Base-by-base conservation (phyloP, 495 filamentous ascomycete species). In the Penicillium goetzii region DNA sequence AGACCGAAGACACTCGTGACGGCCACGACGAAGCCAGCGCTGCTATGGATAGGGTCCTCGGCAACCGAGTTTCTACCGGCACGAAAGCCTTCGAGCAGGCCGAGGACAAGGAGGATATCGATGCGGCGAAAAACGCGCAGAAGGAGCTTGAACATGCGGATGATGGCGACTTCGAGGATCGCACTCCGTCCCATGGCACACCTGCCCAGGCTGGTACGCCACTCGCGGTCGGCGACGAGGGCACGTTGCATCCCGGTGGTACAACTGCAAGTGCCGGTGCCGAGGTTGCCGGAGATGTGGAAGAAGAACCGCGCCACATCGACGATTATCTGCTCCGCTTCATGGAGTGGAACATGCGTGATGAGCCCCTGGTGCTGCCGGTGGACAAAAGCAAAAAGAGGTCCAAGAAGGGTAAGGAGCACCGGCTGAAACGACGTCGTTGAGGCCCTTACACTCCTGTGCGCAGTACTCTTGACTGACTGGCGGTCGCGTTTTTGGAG, bases 71-170 rank as follows among this genome's bases (percentile, higher is more conserved):
- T 32, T 66, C 76, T 0, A 84, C 83, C 25, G 83, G 83, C 19
- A 79, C 78, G 30, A 84, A 87, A 11, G 90, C 90, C 0, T 87
- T 98, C 33, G 92, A 94, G 64, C 88, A 89, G 62, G 96, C 91
- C 11, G 96, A 99, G 74, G 96, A 99, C 69, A 83, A 85, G 52
- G 96, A 99, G 73, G 96, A 99, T 74, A 90, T 90, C 9, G 86
- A 85, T 21, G 96, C 96, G 0, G 96, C 95, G 1, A 88, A 89
- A 61, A 84, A 90, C 25, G 93, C 93, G 0, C 89, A 97, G 74
- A 94, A 90, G 68, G 95, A 97, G 69, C 86, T 96, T 26, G 83
- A 87, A 33, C 87, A 92, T 69, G 89, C 90, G 51, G 95, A 98
- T 62, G 92, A 92, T 34, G 92, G 86, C 1, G 95, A 99, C 67